Percentiles rank a stretch among this genome's conserved stretches.
These are phyloP conservation scores for Venturia carpophila DNA, from an alignment of 2,329 filamentous ascomycete species.

Conservation along the genomic window DNA sequence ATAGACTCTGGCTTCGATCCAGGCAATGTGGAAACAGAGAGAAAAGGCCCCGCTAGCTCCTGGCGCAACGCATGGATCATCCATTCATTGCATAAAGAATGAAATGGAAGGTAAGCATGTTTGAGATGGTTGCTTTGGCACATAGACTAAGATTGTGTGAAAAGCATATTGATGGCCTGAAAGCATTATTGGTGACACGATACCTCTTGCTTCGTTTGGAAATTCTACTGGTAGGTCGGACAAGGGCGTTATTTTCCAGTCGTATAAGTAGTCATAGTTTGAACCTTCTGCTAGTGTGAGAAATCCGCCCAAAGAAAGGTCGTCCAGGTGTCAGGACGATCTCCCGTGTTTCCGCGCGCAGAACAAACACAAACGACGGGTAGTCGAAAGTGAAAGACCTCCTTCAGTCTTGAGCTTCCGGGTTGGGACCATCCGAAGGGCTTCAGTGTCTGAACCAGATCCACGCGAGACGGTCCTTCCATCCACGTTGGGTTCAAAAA, in stretches of 20 bases:
- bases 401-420: background rate
- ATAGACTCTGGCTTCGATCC: background rate
- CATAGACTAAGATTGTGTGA: background rate
- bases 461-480: background rate
- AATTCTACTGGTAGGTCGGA: slow-evolving; percentile 1
- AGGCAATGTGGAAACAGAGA: background rate
- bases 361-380: background rate
- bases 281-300: slow-evolving; percentile 3
- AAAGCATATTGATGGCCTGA: background rate
- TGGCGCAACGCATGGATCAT: background rate
- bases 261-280: background rate
- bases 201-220: slow-evolving; percentile 8
- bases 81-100: background rate
- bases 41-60: background rate
- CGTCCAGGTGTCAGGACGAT: background rate
- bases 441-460: background rate
- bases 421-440: background rate
- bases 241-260: slow-evolving; percentile 4
- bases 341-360: background rate
- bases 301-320: background rate
- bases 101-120: background rate
- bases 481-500: background rate
- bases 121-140: background rate
- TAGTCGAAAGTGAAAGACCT: background rate
- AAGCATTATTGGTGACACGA: slow-evolving; percentile 4